Conservation (phyloP, 2,329 filamentous ascomycete species). For the Xylariaceae sp. region DNA sequence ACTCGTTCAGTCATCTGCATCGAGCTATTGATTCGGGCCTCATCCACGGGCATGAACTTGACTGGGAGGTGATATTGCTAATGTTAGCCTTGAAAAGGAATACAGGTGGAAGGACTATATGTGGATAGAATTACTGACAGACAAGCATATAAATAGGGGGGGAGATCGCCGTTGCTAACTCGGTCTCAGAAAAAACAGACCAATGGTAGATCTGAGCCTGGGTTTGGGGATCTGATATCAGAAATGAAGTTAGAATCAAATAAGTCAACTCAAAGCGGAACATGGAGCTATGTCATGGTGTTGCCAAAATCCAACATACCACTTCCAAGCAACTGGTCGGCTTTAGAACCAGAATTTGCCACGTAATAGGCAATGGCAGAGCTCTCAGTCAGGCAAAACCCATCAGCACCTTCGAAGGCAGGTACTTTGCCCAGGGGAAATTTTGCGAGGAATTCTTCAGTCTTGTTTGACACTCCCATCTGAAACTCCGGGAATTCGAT, state of each 20-base stretch:
- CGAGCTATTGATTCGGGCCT: slow-evolving; percentile 20
- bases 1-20: slow-evolving; percentile 26
- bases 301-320: slow-evolving; percentile 5
- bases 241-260: slow-evolving; percentile 16
- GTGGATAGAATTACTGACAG: slow-evolving; percentile 8
- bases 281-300: background rate
- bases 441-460: slow-evolving; percentile 44
- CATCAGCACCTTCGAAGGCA: slow-evolving; percentile 44
- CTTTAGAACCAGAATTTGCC: slow-evolving; percentile 41
- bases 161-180: slow-evolving; percentile 18
- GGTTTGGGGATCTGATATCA: slow-evolving; percentile 21
- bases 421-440: slow-evolving; percentile 52
- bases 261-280: background rate
- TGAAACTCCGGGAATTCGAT: slow-evolving; percentile 36
- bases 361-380: slow-evolving; percentile 46
- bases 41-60: slow-evolving; percentile 26
- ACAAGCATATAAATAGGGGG: slow-evolving; percentile 7
- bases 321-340: slow-evolving; percentile 41
- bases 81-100: background rate
- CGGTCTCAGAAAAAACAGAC: slow-evolving; percentile 39
- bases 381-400: slow-evolving; percentile 42
- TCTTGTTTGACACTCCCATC: slow-evolving; percentile 39
- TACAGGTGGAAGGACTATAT: background rate
- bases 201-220: slow-evolving; percentile 43
- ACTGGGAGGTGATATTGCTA: too few species aligned